Evolutionary conservation across 169 alveolate genomes (phyloP).

Genomic region (Hammondia hammondi): DNA sequence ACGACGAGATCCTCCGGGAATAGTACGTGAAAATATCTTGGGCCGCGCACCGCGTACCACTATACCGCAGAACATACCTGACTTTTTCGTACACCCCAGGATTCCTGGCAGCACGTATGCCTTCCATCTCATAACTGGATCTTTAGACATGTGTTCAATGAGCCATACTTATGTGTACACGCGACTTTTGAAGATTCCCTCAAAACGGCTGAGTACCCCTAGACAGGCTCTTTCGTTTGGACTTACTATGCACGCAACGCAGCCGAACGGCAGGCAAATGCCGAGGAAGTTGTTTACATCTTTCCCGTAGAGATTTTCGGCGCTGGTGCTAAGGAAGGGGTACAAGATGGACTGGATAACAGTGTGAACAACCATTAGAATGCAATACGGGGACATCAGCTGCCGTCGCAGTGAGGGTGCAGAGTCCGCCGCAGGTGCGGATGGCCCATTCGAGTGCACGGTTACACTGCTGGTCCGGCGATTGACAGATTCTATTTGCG

Average conservation of each 20-base stretch:
- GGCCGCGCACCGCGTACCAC: too few species aligned
- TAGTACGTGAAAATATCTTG: too few species aligned
- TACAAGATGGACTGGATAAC: slow-evolving; percentile 52
- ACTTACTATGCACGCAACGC: slow-evolving; percentile 68
- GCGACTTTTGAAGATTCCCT: too few species aligned
- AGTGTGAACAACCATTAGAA: slow-evolving; percentile 54
- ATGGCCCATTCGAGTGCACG: neutral
- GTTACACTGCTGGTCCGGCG: neutral
- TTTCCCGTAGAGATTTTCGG: slow-evolving; percentile 64
- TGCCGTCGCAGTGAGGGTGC: slow-evolving; percentile 40
- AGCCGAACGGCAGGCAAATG: slow-evolving; percentile 63
- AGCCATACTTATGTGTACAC: too few species aligned
- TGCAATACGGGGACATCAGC: slow-evolving; percentile 49
- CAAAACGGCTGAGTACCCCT: neutral
- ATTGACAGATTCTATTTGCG: neutral
- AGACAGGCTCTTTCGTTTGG: neutral
- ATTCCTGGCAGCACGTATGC: too few species aligned
- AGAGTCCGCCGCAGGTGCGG: neutral
- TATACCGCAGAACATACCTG: too few species aligned
- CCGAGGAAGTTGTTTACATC: slow-evolving; percentile 72
- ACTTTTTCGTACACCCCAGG: too few species aligned
- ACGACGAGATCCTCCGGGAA: too few species aligned
- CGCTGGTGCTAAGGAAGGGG: slow-evolving; percentile 63
- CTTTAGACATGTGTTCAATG: too few species aligned
- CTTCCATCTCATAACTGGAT: too few species aligned